phyloP scores from a whole-genome alignment of 2,329 filamentous ascomycete species.

The Venturia nashicola region DNA sequence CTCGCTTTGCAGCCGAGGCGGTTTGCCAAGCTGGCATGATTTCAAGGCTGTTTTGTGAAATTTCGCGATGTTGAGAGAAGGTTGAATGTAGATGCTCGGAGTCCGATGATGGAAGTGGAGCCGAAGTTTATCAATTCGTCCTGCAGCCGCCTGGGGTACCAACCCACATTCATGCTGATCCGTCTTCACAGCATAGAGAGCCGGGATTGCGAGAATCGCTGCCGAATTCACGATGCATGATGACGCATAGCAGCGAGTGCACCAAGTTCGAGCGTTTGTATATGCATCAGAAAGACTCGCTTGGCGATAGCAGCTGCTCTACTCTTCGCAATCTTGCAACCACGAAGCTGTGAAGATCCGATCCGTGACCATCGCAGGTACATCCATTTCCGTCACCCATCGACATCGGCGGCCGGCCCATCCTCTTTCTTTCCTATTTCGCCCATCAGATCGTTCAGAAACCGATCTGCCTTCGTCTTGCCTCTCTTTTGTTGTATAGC shows the following conservation, averaged over 20 bases:
- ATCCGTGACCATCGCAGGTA: background rate
- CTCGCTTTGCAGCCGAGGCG: slow-evolving; percentile 20
- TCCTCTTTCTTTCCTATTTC: slow-evolving; percentile 16
- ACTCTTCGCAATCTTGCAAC: background rate
- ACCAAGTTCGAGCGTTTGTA: too few relatives aligned
- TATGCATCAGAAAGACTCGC: too few relatives aligned
- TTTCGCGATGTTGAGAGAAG: background rate
- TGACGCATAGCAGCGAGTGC: background rate
- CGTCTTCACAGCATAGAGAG: background rate
- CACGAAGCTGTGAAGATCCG: background rate
- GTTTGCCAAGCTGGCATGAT: slow-evolving; percentile 18
- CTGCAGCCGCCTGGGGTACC: background rate
- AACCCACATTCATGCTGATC: background rate
- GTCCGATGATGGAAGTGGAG: background rate
- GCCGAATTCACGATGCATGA: background rate
- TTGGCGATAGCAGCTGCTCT: background rate
- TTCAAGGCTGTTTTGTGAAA: background rate
- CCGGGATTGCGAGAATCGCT: background rate
- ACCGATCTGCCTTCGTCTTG: slow-evolving; percentile 59
- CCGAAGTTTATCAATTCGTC: background rate
- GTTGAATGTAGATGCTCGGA: background rate
- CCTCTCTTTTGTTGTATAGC: slow-evolving; percentile 40
- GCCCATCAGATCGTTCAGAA: slow-evolving; percentile 47
- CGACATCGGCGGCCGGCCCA: background rate
- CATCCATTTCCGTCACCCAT: background rate